phyloP scores from a whole-genome alignment of 2,329 filamentous ascomycete genomes.

The Thielaviopsis punctulata region DNA sequence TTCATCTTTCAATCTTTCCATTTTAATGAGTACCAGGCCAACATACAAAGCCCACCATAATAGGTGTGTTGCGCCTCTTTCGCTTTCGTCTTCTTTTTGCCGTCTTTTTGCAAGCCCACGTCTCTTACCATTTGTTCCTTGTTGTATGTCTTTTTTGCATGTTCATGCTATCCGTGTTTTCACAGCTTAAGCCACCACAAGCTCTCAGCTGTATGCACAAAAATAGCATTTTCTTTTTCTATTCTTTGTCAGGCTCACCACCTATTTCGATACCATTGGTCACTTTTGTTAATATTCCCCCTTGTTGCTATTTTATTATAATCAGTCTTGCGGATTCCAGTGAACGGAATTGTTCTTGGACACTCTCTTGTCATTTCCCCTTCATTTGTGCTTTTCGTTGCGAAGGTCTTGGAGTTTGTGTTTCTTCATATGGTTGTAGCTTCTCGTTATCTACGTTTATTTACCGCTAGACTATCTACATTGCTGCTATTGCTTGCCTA shows the following conservation, averaged over 20 bases:
- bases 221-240: background rate
- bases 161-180: background rate
- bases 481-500: too few species aligned
- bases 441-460: background rate
- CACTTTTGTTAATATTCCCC: background rate
- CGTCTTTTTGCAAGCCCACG: background rate
- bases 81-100: background rate
- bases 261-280: background rate
- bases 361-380: slow-evolving; percentile 1
- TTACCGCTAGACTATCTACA: background rate
- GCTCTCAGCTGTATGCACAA: background rate
- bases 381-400: background rate
- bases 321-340: background rate
- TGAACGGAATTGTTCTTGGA: too few species aligned
- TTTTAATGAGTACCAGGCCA: slow-evolving; percentile 9
- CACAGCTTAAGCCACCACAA: background rate
- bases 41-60: background rate
- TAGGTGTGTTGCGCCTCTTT: background rate
- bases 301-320: background rate
- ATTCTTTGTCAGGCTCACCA: background rate
- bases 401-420: background rate
- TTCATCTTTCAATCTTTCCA: background rate
- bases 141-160: background rate
- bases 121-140: background rate
- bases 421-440: background rate